Evolutionary conservation across 345 rosid genomes (phyloP).

Genomic region (Ceriops decandra): DNA sequence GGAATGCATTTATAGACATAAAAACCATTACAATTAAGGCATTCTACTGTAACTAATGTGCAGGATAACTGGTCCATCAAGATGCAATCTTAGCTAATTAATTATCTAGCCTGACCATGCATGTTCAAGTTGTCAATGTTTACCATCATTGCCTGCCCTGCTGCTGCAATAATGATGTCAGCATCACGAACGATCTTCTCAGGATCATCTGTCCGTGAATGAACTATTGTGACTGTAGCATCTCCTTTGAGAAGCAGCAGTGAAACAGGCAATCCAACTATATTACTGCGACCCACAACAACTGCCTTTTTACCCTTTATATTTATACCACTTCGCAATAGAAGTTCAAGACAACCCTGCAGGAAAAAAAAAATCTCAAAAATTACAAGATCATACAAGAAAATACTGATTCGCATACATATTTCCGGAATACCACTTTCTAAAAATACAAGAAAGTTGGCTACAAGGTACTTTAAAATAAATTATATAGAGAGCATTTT

Average conservation of each 20-base stretch:
- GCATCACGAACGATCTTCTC: constrained; percentile 70
- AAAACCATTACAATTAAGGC: too few species aligned
- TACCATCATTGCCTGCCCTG: constrained; percentile 91
- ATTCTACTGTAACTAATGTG: neutral
- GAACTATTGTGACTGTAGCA: constrained; percentile 81
- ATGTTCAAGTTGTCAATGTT: neutral
- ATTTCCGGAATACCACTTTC: too few species aligned
- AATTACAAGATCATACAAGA: neutral
- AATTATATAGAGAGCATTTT: neutral
- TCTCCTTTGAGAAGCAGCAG: constrained; percentile 84
- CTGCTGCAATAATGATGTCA: constrained; percentile 89
- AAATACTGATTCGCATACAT: neutral
- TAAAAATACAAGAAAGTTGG: too few species aligned
- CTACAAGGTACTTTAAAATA: neutral
- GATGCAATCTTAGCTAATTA: neutral
- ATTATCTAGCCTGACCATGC: neutral
- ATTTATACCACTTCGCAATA: constrained; percentile 61
- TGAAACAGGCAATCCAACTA: constrained; percentile 89
- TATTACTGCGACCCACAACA: constrained; percentile 90
- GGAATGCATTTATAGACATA: too few species aligned
- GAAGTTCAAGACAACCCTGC: constrained; percentile 90
- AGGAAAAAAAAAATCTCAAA: neutral
- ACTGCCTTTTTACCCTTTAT: constrained; percentile 75
- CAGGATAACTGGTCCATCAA: neutral
- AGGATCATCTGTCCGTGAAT: constrained; percentile 64